Percentiles rank a stretch among this genome's conserved stretches.
phyloP scores from a whole-genome alignment of 2,329 filamentous ascomycete genomes.

The Pezizomycotina sp. region DNA sequence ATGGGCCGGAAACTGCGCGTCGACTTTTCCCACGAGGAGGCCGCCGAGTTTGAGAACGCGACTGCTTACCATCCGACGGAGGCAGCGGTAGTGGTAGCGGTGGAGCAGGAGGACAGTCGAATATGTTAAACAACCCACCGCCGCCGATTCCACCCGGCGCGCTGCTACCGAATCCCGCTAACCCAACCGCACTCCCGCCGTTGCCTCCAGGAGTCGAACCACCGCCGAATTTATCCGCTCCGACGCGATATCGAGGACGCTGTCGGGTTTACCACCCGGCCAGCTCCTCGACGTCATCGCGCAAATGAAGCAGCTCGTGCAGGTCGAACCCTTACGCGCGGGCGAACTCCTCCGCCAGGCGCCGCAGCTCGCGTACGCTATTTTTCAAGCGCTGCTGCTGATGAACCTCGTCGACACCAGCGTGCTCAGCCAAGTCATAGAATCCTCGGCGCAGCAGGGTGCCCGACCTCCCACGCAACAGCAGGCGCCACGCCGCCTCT shows the following conservation, averaged over 20 bases:
- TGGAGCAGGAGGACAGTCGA: too few relatives aligned
- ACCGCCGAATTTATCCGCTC: constrained; percentile 45
- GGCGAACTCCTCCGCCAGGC: constrained; percentile 46
- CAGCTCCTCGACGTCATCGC: constrained; percentile 51
- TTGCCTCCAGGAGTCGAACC: constrained; percentile 46
- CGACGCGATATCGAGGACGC: constrained; percentile 51
- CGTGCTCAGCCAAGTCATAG: constrained; percentile 44
- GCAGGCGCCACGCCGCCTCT: constrained; percentile 16
- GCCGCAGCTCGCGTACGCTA: constrained; percentile 52
- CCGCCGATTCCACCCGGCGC: constrained; percentile 6
- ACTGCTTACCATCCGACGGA: constrained; percentile 24
- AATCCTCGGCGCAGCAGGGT: constrained; percentile 35
- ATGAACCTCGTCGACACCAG: constrained; percentile 50
- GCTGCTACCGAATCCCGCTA: constrained; percentile 23
- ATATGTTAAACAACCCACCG: constrained; percentile 7
- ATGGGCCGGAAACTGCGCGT: constrained; percentile 52
- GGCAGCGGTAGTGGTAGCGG: constrained; percentile 9
- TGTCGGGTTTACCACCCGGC: constrained; percentile 43
- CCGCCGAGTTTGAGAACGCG: constrained; percentile 37
- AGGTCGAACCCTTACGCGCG: constrained; percentile 44
- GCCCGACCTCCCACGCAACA: constrained; percentile 24
- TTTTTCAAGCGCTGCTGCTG: constrained; percentile 54
- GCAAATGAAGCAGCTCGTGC: constrained; percentile 50
- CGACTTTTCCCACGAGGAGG: constrained; percentile 54
- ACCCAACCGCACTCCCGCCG: constrained; percentile 37